A percentile compares a stretch with the other conserved stretches of the same genome.
These are phyloP conservation scores for Apophysomyces elegans DNA, from an alignment of 371 early-diverging fungal genomes.

Conservation along the genomic window DNA sequence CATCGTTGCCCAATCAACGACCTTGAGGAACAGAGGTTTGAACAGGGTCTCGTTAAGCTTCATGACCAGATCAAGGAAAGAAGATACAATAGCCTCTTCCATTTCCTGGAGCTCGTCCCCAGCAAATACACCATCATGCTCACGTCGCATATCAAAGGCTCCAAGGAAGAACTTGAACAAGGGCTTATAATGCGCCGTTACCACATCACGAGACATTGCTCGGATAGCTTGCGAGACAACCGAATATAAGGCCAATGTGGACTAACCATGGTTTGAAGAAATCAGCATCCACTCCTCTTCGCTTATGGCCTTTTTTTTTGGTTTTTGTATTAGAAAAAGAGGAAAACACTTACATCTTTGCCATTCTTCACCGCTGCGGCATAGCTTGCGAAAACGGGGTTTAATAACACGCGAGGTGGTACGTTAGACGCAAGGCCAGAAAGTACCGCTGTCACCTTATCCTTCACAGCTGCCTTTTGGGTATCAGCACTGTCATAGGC, in stretches of 20 bases:
- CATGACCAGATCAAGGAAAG: conserved; percentile 83
- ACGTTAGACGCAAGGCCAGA: conserved; percentile 60
- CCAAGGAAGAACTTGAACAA: conserved; percentile 82
- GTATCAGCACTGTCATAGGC: conserved; percentile 40
- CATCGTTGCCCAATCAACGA: conserved; percentile 88
- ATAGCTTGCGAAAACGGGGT: conserved; percentile 68
- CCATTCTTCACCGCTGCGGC: conserved; percentile 62
- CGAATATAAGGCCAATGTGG: conserved; percentile 58
- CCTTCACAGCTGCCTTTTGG: conserved; percentile 49
- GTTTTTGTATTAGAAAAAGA: too few species aligned
- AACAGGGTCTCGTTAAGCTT: conserved; percentile 93
- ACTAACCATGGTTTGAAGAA: conserved; percentile 12
- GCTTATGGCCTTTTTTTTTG: background rate
- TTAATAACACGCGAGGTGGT: conserved; percentile 73
- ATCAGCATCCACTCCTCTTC: background rate
- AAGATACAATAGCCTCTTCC: conserved; percentile 70
- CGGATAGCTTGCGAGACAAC: conserved; percentile 69
- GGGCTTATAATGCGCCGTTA: conserved; percentile 75
- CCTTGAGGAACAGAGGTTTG: conserved; percentile 90
- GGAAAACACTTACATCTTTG: conserved; percentile 32
- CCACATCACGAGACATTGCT: conserved; percentile 65
- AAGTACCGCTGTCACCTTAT: conserved; percentile 58
- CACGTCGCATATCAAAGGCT: conserved; percentile 71
- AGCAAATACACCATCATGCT: conserved; percentile 32
- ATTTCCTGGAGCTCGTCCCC: conserved; percentile 53